Base-by-base conservation (phyloP, 257 asterid genomes). In the Salvia hispanica region DNA sequence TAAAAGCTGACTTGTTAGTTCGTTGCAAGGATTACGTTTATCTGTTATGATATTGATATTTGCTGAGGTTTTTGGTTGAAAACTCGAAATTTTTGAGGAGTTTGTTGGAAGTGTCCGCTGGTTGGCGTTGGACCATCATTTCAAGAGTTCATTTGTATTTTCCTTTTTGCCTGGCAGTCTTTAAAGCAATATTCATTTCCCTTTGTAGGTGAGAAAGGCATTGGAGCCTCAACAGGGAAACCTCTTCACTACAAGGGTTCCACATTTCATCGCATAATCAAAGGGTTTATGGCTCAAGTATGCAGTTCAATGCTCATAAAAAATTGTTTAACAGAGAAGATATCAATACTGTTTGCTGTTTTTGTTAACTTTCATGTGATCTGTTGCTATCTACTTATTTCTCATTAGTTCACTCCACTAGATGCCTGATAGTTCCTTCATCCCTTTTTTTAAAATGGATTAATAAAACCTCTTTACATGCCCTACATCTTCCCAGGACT, bases 261-360 rank as follows among this genome's bases (percentile, higher is more conserved):
- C 60, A 69, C 82, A 42, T 91, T 94, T 76, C 99, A 94, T 68
- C 97, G 97, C 78, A 86, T 94, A 67, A 88, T 94, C 54, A 88
- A 82, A 78, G 99, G 96, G 69, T 94, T 94, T 80, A 94, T 94
- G 99, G 96, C 93, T 18, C 97, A 91, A 77, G 99, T 94, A 83
- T 84, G 87, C 73, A 70, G 55, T 58, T 58, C 28, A 52, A 62
- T 54, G 52, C 50, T 72, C 67, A 53, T 51, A 9, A 45, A 44
- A 44, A 37, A 14, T 40, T 15, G 11, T 56, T 42, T 2, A 11
- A n/a, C 42, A 72, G 7, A 40, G 67, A 55, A 18, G 33, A 73
- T 76, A 21, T 67, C 51, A n/a, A 9, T 52, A 33, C 31, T 39
- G 16, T 28, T 57, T 13, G 14, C 34, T 42, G 3, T 16, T 56